Conservation (phyloP, 2,329 filamentous ascomycete species). For the Fusarium torulosum region DNA sequence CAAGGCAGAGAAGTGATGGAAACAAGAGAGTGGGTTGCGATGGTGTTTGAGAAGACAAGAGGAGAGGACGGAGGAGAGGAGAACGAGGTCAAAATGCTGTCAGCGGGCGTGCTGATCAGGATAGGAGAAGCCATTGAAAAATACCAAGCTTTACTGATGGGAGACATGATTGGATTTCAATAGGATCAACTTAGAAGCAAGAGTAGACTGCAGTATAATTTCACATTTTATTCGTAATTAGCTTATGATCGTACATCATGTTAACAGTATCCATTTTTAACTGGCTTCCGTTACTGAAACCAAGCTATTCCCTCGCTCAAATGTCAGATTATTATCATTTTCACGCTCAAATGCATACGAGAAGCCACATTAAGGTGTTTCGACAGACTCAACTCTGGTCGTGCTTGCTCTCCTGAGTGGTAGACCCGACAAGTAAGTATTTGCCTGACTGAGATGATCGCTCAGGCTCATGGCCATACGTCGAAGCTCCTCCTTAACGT, state of each 20-base stretch:
- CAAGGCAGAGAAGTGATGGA: conserved; percentile 84
- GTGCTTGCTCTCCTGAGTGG: conserved; percentile 53
- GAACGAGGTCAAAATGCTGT: conserved; percentile 81
- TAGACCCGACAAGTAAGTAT: conserved; percentile 59
- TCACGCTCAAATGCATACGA: neutral
- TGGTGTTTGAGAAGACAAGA: conserved; percentile 74
- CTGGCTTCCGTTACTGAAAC: neutral
- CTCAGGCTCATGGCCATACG: conserved; percentile 63
- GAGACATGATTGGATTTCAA: conserved; percentile 67
- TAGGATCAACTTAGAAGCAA: conserved; percentile 1
- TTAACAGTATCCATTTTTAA: conserved; percentile 6
- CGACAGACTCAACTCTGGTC: conserved; percentile 48
- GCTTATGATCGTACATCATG: conserved; percentile 21
- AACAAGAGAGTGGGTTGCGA: conserved; percentile 85
- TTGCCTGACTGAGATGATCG: conserved; percentile 62
- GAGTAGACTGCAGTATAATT: neutral
- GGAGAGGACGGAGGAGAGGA: conserved; percentile 73
- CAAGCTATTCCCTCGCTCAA: neutral
- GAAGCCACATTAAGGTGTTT: conserved; percentile 32
- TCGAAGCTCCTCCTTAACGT: conserved; percentile 65
- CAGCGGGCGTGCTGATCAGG: conserved; percentile 81
- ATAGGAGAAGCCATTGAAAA: conserved; percentile 85
- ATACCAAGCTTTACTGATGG: conserved; percentile 82
- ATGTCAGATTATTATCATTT: neutral
- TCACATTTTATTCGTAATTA: conserved; percentile 34